phyloP scores from a whole-genome alignment of 2,329 filamentous ascomycete genomes.

The Chrysosphaeria jannelii region DNA sequence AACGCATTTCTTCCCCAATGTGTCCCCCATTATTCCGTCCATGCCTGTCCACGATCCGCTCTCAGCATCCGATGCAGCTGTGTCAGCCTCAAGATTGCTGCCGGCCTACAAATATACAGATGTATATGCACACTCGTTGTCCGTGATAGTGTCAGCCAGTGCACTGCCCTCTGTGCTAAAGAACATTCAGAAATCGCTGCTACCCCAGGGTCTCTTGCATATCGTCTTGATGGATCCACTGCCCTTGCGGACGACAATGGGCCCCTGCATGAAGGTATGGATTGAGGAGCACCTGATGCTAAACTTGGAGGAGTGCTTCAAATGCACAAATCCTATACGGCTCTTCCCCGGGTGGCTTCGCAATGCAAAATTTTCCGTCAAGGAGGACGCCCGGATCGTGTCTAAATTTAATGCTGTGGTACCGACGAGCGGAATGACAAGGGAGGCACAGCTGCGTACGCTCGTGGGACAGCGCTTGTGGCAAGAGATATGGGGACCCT shows the following conservation, averaged over 20 bases:
- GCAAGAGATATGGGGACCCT: constrained; percentile 27
- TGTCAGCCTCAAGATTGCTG: too few species aligned
- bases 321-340: constrained; percentile 26
- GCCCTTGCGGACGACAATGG: constrained; percentile 22
- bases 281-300: constrained; percentile 27
- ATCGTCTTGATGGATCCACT: constrained; percentile 31
- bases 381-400: constrained; percentile 16
- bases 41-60: too few species aligned
- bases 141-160: constrained; percentile 22
- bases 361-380: constrained; percentile 19
- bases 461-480: constrained; percentile 25
- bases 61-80: too few species aligned
- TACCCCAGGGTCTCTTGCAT: constrained; percentile 22
- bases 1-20: constrained; percentile 10
- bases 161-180: constrained; percentile 24
- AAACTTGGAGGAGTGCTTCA: constrained; percentile 25
- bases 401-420: constrained; percentile 15
- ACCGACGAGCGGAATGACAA: neutral
- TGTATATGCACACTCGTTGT: constrained; percentile 22
- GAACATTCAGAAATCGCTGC: constrained; percentile 24
- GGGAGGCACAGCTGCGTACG: constrained; percentile 12
- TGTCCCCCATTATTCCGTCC: too few species aligned
- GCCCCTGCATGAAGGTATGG: constrained; percentile 26
- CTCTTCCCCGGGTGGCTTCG: constrained; percentile 27
- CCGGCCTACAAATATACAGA: too few species aligned